Evolutionary conservation across 2,329 filamentous ascomycete genomes (phyloP), one percentile per base, ranked within the genome.

Genomic region (Fusarium brevicatenulatum): DNA sequence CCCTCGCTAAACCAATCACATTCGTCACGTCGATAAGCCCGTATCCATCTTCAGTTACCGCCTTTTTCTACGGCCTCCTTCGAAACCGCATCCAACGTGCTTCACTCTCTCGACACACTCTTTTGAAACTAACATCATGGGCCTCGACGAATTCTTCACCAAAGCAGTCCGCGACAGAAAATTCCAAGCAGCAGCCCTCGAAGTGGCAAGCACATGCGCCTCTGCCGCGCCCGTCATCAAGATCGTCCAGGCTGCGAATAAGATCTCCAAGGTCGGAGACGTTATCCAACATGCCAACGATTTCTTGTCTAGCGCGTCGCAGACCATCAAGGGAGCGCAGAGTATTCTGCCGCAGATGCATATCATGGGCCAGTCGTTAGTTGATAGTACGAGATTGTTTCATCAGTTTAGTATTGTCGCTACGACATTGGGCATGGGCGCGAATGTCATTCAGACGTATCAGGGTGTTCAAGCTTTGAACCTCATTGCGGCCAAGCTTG

Each of bases 401-500:
- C 67, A 72, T n/a, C 71, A 74, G 16, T 82, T 82, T 49, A 80
- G 71, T 65, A 71, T 75, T 9, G 76, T 80, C 21, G 80, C 80
- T 7, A 77, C 75, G 10, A 73, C 78, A 2, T 66, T 80, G 32
- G 77, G 80, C 13, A 80, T 81, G 47, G 81, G 78, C n/a, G 77
- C 76, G 16, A 82, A 82, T 64, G 62, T 82, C 12, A 75, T 82
- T 8, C 74, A 78, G 60, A 80, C 80, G 4, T 82, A 82, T 50
- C 81, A 82, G 54, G 81, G 81, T 4, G 62, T 80, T 39, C 79
- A 81, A 58, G 81, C 78, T 2, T 70, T 82, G 21, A 79, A 81
- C 44, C 77, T 82, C 13, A 81, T 82, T 39, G 81, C 79, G 18
- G 76, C 78, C 12, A 78, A 77, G 50, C 80, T 82, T 13, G 76